Conservation (phyloP, 2,329 filamentous ascomycete species). For the Aspergillus sergii region DNA sequence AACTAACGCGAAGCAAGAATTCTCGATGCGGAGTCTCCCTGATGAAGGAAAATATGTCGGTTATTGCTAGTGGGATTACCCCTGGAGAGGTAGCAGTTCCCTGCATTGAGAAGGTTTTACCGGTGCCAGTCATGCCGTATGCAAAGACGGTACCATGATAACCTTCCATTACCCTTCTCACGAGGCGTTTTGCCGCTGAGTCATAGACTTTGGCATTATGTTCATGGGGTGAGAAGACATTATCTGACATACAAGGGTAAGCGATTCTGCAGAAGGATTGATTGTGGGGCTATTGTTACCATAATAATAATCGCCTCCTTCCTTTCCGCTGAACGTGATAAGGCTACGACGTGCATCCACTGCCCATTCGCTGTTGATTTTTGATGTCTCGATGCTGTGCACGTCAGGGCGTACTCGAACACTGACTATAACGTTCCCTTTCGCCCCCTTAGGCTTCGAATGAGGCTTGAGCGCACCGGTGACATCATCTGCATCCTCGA, state of each 20-base stretch:
- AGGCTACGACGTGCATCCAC: constrained; percentile 82
- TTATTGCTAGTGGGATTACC: constrained; percentile 95
- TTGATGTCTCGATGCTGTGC: constrained; percentile 59
- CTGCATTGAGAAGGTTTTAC: constrained; percentile 99
- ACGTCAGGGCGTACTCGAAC: constrained; percentile 88
- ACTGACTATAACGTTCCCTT: constrained; percentile 95
- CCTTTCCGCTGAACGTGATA: constrained; percentile 81
- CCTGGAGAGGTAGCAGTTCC: constrained; percentile 93
- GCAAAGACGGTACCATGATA: constrained; percentile 98
- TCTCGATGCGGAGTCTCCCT: constrained; percentile 93
- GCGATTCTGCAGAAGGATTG: neutral
- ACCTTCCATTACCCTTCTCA: constrained; percentile 96
- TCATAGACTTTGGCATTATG: constrained; percentile 96
- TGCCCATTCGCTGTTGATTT: constrained; percentile 82
- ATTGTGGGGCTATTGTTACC: constrained; percentile 58
- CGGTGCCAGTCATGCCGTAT: constrained; percentile 98
- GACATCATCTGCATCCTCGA: constrained; percentile 74
- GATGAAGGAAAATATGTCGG: constrained; percentile 98
- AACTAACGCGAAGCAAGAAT: constrained; percentile 93
- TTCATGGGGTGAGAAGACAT: constrained; percentile 92
- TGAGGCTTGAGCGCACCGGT: constrained; percentile 33
- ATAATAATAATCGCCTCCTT: constrained; percentile 90
- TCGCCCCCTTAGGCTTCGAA: constrained; percentile 65
- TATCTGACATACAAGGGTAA: constrained; percentile 62
- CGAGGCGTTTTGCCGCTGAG: constrained; percentile 86